Conservation (phyloP, 148 eudicot species). For the Bassia scoparia region DNA sequence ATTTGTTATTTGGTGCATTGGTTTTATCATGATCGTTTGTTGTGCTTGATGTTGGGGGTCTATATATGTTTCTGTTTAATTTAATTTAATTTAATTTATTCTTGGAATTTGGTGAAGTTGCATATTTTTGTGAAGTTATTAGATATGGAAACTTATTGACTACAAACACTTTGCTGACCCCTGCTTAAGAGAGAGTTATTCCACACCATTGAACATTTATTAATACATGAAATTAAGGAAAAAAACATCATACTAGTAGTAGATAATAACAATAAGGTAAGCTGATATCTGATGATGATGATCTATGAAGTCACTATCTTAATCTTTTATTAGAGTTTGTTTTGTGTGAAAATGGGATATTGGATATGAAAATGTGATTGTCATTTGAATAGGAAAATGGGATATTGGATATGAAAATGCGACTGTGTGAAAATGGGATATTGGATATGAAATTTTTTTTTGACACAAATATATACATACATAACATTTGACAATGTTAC, state of each 20-base stretch:
- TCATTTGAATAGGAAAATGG: no score
- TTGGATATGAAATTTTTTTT: no score
- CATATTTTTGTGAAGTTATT: background rate
- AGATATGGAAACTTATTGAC: background rate
- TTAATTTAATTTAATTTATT: background rate
- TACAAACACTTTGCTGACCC: background rate
- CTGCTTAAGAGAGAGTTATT: slow-evolving; percentile 11
- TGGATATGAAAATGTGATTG: no score
- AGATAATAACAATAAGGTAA: no score
- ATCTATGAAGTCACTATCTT: slow-evolving; percentile 22
- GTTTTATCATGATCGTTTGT: background rate
- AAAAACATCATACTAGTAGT: slow-evolving; percentile 8
- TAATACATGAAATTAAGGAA: background rate
- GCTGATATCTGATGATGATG: slow-evolving; percentile 1
- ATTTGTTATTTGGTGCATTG: background rate
- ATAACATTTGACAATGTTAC: no score
- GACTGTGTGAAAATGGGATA: no score
- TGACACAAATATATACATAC: no score
- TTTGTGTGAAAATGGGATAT: no score
- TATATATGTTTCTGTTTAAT: no score
- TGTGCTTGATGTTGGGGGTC: background rate
- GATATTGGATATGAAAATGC: no score
- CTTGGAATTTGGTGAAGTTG: background rate
- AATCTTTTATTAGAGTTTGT: slow-evolving; percentile 12
- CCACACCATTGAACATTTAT: slow-evolving; percentile 5